Percentiles rank a stretch among this genome's conserved stretches.
These are phyloP conservation scores for Seiridium cupressi DNA, from an alignment of 2,329 filamentous ascomycete species.

Conservation along the genomic window DNA sequence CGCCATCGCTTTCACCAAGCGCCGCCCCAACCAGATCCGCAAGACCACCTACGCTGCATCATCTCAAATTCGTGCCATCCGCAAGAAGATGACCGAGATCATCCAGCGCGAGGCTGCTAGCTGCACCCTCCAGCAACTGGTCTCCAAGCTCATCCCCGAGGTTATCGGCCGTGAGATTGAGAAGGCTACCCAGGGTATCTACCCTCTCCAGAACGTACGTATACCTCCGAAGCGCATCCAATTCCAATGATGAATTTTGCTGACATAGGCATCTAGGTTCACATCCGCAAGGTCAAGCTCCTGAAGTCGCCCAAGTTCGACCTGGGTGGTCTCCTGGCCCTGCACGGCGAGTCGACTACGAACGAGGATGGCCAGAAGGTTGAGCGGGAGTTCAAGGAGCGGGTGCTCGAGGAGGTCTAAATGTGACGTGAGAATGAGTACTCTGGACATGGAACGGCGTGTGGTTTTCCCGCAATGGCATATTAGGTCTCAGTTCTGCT, in stretches of 20 bases:
- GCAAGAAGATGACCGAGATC: conserved; percentile 99
- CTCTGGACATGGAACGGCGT: conserved; percentile 42
- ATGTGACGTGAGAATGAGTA: conserved; percentile 29
- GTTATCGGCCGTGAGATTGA: conserved; percentile 99
- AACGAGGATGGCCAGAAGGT: conserved; percentile 98
- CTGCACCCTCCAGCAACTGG: conserved; percentile 95
- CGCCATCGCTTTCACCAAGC: conserved; percentile 99
- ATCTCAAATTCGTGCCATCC: conserved; percentile 96
- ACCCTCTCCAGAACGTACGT: conserved; percentile 96
- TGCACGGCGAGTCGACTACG: conserved; percentile 95
- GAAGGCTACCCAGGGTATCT: conserved; percentile 99
- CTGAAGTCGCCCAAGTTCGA: conserved; percentile 99
- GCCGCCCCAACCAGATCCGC: conserved; percentile 99
- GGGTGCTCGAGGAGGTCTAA: conserved; percentile 92
- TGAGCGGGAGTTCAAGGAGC: conserved; percentile 99
- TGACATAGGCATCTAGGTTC: conserved; percentile 62
- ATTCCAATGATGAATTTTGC: not conserved
- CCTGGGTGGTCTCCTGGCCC: conserved; percentile 89
- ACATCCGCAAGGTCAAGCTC: conserved; percentile 99
- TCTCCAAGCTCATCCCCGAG: conserved; percentile 98
- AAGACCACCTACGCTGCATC: conserved; percentile 99
- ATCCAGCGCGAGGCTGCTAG: conserved; percentile 92
- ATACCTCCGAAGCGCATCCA: conserved; percentile 1
- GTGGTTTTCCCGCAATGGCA: conserved; percentile 44
- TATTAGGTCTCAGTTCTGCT: conserved; percentile 45